A percentile compares a stretch with the other conserved stretches of the same genome.
Evolutionary conservation across 2,329 filamentous ascomycete genomes (phyloP).

Genomic region (Paraphaeosphaeria minitans): DNA sequence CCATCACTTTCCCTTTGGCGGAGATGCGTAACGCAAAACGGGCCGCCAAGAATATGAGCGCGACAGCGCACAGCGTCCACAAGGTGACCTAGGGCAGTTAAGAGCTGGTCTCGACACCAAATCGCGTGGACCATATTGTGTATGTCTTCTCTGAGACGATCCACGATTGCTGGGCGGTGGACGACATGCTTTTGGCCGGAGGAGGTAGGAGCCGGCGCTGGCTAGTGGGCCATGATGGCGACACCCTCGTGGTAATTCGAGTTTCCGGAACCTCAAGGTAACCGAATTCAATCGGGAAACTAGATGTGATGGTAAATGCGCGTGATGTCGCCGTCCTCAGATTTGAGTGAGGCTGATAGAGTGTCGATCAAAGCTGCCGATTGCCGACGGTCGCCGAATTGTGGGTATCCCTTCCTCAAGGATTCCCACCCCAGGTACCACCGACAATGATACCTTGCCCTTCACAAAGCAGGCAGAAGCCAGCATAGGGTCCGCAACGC

Average conservation of each 20-base stretch:
- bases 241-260: neutral
- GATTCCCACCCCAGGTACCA: neutral
- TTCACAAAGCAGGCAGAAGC: too few species aligned
- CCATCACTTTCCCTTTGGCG: slow-evolving; percentile 22
- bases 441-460: neutral
- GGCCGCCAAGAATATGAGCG: slow-evolving; percentile 18
- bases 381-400: neutral
- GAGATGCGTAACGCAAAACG: slow-evolving; percentile 21
- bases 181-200: neutral
- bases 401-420: neutral
- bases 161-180: neutral
- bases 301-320: neutral
- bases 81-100: slow-evolving; percentile 10
- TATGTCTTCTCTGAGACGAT: slow-evolving; percentile 1
- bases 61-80: slow-evolving; percentile 11
- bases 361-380: neutral
- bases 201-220: neutral
- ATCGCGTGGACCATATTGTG: neutral
- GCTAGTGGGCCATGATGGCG: neutral
- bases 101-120: neutral
- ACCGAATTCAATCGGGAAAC: neutral
- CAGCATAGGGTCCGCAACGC: too few species aligned
- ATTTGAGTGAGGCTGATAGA: neutral
- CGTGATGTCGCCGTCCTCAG: neutral
- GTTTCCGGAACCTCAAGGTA: neutral